Evolutionary conservation across 805 yeast species (phyloP), one percentile per base, ranked within the genome.

Genomic region (Candida suzukii): DNA sequence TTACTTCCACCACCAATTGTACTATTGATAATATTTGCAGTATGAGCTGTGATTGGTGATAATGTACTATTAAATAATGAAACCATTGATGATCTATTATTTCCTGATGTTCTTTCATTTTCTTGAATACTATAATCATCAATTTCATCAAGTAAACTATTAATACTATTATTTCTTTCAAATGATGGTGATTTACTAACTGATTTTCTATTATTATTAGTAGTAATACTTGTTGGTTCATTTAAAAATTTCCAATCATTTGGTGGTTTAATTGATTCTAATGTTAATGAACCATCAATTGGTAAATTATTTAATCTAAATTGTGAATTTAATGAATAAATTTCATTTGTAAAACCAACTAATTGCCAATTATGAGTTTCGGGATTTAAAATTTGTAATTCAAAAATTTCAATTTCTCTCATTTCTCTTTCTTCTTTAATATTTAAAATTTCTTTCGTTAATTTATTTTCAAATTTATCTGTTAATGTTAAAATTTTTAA

Each of bases 391-490:
- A 63, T 62, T 48, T 84, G 93, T 28, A 84, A 61, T 56, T 84
- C 95, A 60, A 62, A 87, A 1, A 83, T 72, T 52, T 81, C 87
- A 16, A 81, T 76, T 46, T 73, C 71, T 38, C 68, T 66, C 30
- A 64, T 56, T 42, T 73, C 78, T 39, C 64, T 64, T 9, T 44
- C 37, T 18, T 71, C 67, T 36, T 67, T 71, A 7, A 53, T 52
- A 39, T 53, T 52, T 26, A 61, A 63, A 22, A 75, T 57, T 35
- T 72, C 71, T 17, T 60, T 48, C 18, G 61, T 54, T 1, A 75
- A 50, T 19, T 57, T 52, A 19, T 53, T 52, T 50, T 83, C 90
- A 17, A 73, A 44, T 26, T 58, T 61, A 50, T 79, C 75, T 0
- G 79, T 67, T 28, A 67, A 47, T 6, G 75, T 68, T 39, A 79